Evolutionary conservation across 345 rosid species (phyloP).

Genomic region (Citrus hindsii): DNA sequence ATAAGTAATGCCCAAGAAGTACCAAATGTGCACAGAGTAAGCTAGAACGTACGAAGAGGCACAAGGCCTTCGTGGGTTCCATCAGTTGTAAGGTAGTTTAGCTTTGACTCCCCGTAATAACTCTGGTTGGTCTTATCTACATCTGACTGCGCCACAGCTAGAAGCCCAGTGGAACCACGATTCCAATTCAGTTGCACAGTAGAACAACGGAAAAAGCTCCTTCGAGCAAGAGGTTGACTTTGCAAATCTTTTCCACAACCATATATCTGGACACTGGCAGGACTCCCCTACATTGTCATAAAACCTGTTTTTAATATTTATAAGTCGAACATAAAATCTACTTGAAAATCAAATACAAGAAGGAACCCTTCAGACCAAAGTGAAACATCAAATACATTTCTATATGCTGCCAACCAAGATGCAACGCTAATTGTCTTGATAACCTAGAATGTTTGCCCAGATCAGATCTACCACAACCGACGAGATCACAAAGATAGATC

Average conservation of each 20-base stretch:
- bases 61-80: constrained; percentile 88
- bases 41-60: constrained; percentile 66
- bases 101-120: constrained; percentile 91
- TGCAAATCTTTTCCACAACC: constrained; percentile 54
- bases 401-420: no score
- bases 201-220: constrained; percentile 85
- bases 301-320: background rate
- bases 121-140: constrained; percentile 96
- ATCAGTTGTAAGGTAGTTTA: constrained; percentile 85
- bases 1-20: constrained; percentile 25
- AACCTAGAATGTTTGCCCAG: background rate
- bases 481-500: background rate
- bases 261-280: constrained; percentile 94
- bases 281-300: constrained; percentile 56
- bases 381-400: background rate
- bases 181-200: constrained; percentile 87
- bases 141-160: constrained; percentile 82
- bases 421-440: background rate
- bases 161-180: constrained; percentile 80
- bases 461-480: background rate
- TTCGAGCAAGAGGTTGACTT: constrained; percentile 74
- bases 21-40: constrained; percentile 3
- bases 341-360: background rate
- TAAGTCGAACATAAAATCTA: background rate
- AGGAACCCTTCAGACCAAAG: background rate